phyloP scores from a whole-genome alignment of 768 basidiomycete genomes.

The Rhizopogon vesiculosus region DNA sequence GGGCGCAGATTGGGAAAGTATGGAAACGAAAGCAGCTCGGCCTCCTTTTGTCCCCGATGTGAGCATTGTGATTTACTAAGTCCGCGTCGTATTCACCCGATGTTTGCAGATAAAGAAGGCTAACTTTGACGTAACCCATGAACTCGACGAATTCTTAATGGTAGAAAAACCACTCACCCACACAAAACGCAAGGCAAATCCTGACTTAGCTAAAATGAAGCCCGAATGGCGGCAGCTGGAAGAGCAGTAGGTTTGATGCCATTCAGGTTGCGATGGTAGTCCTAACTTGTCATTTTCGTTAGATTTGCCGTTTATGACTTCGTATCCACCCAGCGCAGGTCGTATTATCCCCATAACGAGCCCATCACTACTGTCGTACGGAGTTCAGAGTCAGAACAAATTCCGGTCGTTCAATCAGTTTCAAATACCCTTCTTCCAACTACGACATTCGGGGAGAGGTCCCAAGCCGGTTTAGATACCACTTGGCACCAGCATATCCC shows the following conservation, averaged over 20 bases:
- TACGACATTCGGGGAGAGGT: constrained; percentile 38
- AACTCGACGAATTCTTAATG: constrained; percentile 95
- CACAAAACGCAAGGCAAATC: constrained; percentile 83
- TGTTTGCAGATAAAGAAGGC: constrained; percentile 77
- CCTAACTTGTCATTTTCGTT: constrained; percentile 8
- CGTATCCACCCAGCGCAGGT: constrained; percentile 60
- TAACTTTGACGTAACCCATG: constrained; percentile 98
- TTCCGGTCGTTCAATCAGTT: constrained; percentile 26
- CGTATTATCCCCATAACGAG: constrained; percentile 87
- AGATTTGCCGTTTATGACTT: constrained; percentile 93
- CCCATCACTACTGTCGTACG: constrained; percentile 36
- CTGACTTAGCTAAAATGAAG: constrained; percentile 83
- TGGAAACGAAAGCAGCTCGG: constrained; percentile 64
- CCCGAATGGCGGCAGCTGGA: constrained; percentile 90
- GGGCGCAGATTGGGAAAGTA: constrained; percentile 71
- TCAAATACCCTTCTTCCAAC: constrained; percentile 39
- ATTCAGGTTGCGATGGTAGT: not conserved
- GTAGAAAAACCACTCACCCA: constrained; percentile 98
- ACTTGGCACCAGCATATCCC: constrained; percentile 36
- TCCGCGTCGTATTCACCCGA: not conserved
- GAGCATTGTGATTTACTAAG: constrained; percentile 30
- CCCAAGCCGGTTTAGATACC: constrained; percentile 32
- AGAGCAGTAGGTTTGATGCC: constrained; percentile 62
- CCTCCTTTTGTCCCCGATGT: constrained; percentile 94
- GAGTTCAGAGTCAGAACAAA: constrained; percentile 24